Evolutionary conservation across 139 green algal genomes (phyloP).

Genomic region (Monoraphidium neglectum): DNA sequence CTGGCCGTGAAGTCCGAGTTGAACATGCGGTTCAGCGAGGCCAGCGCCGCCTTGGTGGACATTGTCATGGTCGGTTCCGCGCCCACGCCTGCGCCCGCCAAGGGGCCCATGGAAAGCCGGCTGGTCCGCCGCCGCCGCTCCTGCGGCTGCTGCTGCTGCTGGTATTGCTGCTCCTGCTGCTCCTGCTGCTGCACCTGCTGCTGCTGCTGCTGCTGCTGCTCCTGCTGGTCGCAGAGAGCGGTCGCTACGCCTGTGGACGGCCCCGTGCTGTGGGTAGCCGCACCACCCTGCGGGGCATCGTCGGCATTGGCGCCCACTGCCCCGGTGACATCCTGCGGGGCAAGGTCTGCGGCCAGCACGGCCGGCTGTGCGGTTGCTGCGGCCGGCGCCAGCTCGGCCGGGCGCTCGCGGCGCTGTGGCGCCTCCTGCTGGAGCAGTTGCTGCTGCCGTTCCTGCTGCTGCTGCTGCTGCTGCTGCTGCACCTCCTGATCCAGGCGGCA

Average conservation of each 20-base stretch:
- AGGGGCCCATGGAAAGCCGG: neutral
- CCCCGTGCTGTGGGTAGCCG: too few relatives aligned
- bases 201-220: constrained; percentile 2
- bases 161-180: neutral
- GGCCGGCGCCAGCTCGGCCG: neutral
- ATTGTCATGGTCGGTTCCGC: constrained; percentile 64
- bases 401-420: neutral
- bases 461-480: constrained; percentile 8
- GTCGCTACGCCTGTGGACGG: too few relatives aligned
- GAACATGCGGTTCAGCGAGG: constrained; percentile 69
- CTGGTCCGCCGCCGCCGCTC: neutral
- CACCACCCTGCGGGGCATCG: too few relatives aligned
- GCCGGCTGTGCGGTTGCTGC: too few relatives aligned
- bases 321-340: too few relatives aligned
- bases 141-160: neutral
- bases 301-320: too few relatives aligned
- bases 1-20: constrained; percentile 23
- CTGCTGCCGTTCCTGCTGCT: neutral
- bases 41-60: constrained; percentile 60
- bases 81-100: too few relatives aligned
- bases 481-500: neutral
- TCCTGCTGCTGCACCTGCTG: neutral
- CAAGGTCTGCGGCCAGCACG: too few relatives aligned
- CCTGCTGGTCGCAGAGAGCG: too few relatives aligned
- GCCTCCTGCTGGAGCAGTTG: neutral